Evolutionary conservation across 805 yeast genomes (phyloP).

Genomic region (Candida pseudofarinosa): DNA sequence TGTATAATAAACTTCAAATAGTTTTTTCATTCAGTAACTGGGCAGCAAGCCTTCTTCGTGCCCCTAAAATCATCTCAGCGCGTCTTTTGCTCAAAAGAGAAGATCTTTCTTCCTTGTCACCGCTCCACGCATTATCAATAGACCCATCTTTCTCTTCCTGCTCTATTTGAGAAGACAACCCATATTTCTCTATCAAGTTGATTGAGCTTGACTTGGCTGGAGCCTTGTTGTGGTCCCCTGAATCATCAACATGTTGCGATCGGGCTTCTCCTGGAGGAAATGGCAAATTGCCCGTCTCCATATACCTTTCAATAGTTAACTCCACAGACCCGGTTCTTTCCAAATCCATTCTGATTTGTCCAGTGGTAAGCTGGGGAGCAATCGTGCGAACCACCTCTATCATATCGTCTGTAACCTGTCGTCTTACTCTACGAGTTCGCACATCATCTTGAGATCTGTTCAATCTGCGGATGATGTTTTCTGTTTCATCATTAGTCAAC

Average conservation of each 20-base stretch:
- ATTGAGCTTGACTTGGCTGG: slow-evolving; percentile 11
- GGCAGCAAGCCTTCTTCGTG: slow-evolving; percentile 45
- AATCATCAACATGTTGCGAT: background rate
- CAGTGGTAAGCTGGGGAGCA: slow-evolving; percentile 67
- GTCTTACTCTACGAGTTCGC: slow-evolving; percentile 19
- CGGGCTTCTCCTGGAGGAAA: slow-evolving; percentile 41
- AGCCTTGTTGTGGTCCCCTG: slow-evolving; percentile 10
- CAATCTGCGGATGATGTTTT: background rate
- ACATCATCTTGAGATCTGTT: slow-evolving; percentile 2
- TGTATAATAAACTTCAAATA: background rate
- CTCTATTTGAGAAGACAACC: slow-evolving; percentile 24
- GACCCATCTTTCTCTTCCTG: slow-evolving; percentile 26
- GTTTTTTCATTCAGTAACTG: slow-evolving; percentile 25
- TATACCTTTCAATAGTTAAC: slow-evolving; percentile 66
- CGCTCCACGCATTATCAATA: slow-evolving; percentile 24
- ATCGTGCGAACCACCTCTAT: slow-evolving; percentile 78
- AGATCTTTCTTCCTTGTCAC: slow-evolving; percentile 16
- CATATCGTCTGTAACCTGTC: slow-evolving; percentile 66
- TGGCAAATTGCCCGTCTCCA: slow-evolving; percentile 60
- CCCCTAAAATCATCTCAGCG: slow-evolving; percentile 39
- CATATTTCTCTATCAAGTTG: slow-evolving; percentile 39
- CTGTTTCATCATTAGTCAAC: slow-evolving; percentile 11
- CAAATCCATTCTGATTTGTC: slow-evolving; percentile 71
- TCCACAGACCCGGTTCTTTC: slow-evolving; percentile 78
- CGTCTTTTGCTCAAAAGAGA: slow-evolving; percentile 24